phyloP scores from a whole-genome alignment of 2,329 filamentous ascomycete species.

The Penicillium sp. region DNA sequence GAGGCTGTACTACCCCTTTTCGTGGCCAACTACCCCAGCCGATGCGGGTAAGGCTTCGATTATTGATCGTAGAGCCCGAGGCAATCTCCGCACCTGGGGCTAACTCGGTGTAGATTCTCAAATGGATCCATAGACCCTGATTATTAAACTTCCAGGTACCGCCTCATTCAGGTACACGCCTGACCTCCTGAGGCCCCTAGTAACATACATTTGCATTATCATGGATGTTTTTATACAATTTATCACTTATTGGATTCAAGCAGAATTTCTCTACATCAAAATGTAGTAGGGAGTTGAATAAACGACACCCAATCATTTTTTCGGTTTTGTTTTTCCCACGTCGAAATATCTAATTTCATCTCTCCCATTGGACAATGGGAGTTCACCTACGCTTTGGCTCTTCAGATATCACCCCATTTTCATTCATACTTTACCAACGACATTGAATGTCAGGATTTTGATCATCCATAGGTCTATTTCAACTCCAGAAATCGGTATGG shows the following conservation, averaged over 20 bases:
- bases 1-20: slow-evolving; percentile 2
- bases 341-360: neutral
- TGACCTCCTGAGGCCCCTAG: neutral
- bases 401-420: neutral
- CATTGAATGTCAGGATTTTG: neutral
- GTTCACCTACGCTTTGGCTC: neutral
- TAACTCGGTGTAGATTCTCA: neutral
- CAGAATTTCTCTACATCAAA: neutral
- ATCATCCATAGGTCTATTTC: neutral
- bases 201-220: neutral
- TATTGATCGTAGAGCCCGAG: neutral
- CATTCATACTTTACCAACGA: neutral
- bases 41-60: neutral
- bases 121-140: neutral
- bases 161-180: neutral
- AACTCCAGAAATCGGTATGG: too few species aligned
- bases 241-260: neutral
- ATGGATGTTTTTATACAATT: neutral
- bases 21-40: neutral
- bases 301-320: neutral
- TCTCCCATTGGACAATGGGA: neutral
- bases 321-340: neutral
- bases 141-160: neutral
- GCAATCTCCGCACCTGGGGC: neutral
- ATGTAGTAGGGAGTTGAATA: neutral